phyloP scores from a whole-genome alignment of 768 basidiomycete genomes.

The Dioszegia hungarica region DNA sequence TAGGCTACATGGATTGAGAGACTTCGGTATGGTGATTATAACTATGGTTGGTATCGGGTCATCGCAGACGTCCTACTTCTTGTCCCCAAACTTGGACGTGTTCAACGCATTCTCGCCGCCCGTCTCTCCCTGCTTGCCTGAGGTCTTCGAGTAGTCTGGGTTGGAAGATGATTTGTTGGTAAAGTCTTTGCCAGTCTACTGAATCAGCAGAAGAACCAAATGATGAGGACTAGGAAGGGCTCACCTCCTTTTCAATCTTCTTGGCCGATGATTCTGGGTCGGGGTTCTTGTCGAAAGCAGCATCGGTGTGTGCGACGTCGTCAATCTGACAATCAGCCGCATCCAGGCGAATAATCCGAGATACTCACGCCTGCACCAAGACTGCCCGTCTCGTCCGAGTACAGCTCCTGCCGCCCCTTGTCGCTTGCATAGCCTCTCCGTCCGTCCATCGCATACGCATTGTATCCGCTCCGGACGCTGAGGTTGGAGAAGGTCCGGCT shows the following conservation, averaged over 20 bases:
- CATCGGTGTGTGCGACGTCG: conserved; percentile 46
- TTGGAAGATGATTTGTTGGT: conserved; percentile 32
- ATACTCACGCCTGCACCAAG: conserved; percentile 46
- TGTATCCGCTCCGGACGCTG: conserved; percentile 8
- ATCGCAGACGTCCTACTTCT: background rate
- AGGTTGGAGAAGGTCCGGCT: conserved; percentile 24
- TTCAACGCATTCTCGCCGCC: conserved; percentile 24
- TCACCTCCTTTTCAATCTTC: conserved; percentile 44
- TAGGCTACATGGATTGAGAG: too few relatives aligned
- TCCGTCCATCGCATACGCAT: background rate
- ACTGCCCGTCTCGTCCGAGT: conserved; percentile 43
- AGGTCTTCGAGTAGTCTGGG: conserved; percentile 22
- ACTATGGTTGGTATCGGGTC: too few relatives aligned
- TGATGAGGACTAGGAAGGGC: conserved; percentile 2
- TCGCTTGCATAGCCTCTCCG: conserved; percentile 41
- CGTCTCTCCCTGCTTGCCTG: conserved; percentile 28
- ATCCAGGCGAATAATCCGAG: background rate
- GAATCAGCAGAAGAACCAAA: background rate
- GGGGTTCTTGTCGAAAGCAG: conserved; percentile 41
- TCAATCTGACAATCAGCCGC: conserved; percentile 30
- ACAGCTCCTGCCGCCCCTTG: conserved; percentile 45
- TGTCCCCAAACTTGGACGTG: conserved; percentile 22
- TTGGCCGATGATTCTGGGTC: conserved; percentile 37
- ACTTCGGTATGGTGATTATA: too few relatives aligned
- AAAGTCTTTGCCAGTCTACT: conserved; percentile 45